Evolutionary conservation across 2,329 filamentous ascomycete species (phyloP).

Genomic region (Herpotrichia juniperi): DNA sequence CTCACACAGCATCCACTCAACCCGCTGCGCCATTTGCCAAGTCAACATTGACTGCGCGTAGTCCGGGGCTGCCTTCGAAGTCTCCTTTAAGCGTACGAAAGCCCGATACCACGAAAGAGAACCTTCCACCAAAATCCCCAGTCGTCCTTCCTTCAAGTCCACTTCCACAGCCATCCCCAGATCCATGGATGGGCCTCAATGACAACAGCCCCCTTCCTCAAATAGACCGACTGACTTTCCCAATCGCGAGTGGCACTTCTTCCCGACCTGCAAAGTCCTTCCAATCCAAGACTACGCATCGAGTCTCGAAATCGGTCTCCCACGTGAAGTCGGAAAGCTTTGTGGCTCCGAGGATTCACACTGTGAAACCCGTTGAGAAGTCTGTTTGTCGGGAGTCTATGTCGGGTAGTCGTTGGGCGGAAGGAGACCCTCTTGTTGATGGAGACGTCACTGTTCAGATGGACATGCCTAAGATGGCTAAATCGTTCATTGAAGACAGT

Average conservation of each 20-base stretch:
- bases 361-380: not conserved
- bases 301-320: constrained; percentile 23
- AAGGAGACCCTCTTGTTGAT: not conserved
- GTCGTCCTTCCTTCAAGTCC: constrained; percentile 33
- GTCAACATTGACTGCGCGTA: constrained; percentile 12
- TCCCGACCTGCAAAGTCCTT: constrained; percentile 29
- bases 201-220: constrained; percentile 34
- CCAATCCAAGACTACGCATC: constrained; percentile 22
- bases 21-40: constrained; percentile 14
- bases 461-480: not conserved
- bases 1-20: constrained; percentile 16
- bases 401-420: not conserved
- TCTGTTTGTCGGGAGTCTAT: not conserved
- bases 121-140: constrained; percentile 24
- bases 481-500: not conserved
- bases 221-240: constrained; percentile 41
- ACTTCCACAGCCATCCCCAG: constrained; percentile 36
- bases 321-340: constrained; percentile 1
- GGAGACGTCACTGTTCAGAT: too few species aligned
- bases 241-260: constrained; percentile 33
- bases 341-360: not conserved
- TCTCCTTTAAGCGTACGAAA: constrained; percentile 28
- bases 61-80: constrained; percentile 18
- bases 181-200: constrained; percentile 40
- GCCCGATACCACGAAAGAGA: constrained; percentile 26